Conservation (phyloP, 169 alveolate genomes). For the Plasmodium gallinaceum region DNA sequence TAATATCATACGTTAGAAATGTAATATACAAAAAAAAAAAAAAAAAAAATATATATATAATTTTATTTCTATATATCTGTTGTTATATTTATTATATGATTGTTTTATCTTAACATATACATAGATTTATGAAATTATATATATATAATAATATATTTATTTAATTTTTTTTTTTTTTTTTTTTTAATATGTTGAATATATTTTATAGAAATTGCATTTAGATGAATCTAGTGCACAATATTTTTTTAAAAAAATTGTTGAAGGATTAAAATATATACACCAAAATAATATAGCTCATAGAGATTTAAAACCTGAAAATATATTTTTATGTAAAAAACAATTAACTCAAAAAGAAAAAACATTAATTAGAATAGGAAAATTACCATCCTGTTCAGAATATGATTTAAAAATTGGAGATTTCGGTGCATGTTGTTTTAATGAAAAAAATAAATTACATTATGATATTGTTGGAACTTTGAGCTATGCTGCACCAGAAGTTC, state of each 20-base stretch:
- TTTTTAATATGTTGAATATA: neutral
- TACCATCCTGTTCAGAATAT: slow-evolving; percentile 88
- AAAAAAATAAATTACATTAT: slow-evolving; percentile 64
- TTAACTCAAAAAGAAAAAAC: slow-evolving; percentile 57
- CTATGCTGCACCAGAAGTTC: slow-evolving; percentile 89
- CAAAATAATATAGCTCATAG: slow-evolving; percentile 89
- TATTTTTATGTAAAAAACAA: slow-evolving; percentile 87
- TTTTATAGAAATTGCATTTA: slow-evolving; percentile 52
- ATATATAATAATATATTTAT: neutral
- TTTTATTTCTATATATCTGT: neutral
- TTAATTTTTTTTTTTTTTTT: slow-evolving; percentile 4
- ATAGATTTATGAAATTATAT: neutral
- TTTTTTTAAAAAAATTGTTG: slow-evolving; percentile 85
- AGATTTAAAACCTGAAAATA: slow-evolving; percentile 95
- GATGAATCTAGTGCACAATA: slow-evolving; percentile 85
- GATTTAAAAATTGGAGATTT: slow-evolving; percentile 95
- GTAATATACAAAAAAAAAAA: slow-evolving; percentile 63
- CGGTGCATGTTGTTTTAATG: slow-evolving; percentile 88
- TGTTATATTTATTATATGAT: neutral
- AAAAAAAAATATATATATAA: neutral
- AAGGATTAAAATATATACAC: slow-evolving; percentile 88
- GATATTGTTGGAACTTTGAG: slow-evolving; percentile 89
- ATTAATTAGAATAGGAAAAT: slow-evolving; percentile 80
- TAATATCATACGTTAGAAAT: slow-evolving; percentile 90
- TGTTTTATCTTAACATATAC: neutral